Conservation (phyloP, 1,284 basidiomycete genomes). For the Abortiporus biennis region DNA sequence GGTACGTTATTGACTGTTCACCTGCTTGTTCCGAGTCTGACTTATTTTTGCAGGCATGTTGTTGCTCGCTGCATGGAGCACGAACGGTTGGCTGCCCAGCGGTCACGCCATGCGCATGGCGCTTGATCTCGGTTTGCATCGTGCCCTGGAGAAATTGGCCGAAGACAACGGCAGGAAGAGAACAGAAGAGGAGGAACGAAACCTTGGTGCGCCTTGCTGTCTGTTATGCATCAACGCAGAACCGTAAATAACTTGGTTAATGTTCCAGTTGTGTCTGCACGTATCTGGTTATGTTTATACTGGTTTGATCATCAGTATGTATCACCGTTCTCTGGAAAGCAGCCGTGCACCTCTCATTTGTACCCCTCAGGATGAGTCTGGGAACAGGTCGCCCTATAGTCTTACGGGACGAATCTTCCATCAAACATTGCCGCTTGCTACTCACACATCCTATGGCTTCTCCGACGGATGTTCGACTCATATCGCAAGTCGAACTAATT, state of each 20-base stretch:
- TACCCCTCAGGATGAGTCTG: constrained; percentile 73
- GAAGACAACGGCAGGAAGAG: constrained; percentile 61
- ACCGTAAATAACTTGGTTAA: background rate
- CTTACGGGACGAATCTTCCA: constrained; percentile 82
- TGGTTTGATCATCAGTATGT: constrained; percentile 89
- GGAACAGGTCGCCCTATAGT: constrained; percentile 89
- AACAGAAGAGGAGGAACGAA: constrained; percentile 79
- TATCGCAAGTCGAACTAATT: constrained; percentile 85
- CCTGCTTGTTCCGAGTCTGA: background rate
- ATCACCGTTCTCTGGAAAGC: constrained; percentile 3
- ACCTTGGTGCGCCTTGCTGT: constrained; percentile 54
- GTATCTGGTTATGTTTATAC: constrained; percentile 92
- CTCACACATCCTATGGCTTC: constrained; percentile 82
- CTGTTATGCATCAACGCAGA: constrained; percentile 6
- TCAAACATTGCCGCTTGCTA: constrained; percentile 76
- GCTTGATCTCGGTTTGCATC: constrained; percentile 86
- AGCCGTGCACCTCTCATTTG: no score
- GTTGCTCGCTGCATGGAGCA: constrained; percentile 87
- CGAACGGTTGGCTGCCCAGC: constrained; percentile 89
- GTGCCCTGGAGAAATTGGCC: constrained; percentile 86
- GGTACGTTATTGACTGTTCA: constrained; percentile 37
- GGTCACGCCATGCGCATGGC: constrained; percentile 95
- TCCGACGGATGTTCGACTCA: constrained; percentile 81
- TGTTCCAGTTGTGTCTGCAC: constrained; percentile 73
- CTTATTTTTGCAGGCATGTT: constrained; percentile 84